Conservation (phyloP, 495 filamentous ascomycete species). For the Tuber calosporum region DNA sequence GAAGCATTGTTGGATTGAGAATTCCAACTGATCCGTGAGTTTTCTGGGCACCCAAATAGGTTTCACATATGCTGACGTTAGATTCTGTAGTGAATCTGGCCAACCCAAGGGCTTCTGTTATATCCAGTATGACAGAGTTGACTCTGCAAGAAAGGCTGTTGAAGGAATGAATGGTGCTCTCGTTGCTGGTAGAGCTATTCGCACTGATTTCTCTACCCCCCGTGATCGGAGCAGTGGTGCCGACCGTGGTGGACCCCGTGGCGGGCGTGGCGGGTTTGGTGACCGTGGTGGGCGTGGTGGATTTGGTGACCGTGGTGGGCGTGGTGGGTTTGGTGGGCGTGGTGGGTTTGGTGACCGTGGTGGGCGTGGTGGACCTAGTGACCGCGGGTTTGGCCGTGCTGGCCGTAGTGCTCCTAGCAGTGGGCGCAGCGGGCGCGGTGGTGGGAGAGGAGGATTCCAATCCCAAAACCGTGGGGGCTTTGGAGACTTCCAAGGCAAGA, state of each 20-base stretch:
- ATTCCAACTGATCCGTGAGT: constrained; percentile 77
- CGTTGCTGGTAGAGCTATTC: constrained; percentile 70
- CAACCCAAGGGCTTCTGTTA: constrained; percentile 93
- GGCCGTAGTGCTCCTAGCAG: constrained; percentile 46
- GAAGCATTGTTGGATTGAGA: constrained; percentile 66
- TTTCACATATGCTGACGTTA: constrained; percentile 43
- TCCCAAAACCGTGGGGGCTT: constrained; percentile 67
- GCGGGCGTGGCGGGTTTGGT: constrained; percentile 49
- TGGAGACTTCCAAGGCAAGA: constrained; percentile 83
- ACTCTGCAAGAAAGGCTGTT: constrained; percentile 74
- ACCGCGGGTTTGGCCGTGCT: constrained; percentile 46
- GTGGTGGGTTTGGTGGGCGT: constrained; percentile 51
- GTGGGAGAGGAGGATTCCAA: constrained; percentile 39
- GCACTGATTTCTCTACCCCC: constrained; percentile 82
- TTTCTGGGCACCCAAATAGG: background rate
- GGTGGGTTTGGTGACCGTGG: constrained; percentile 49
- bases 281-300: constrained; percentile 44
- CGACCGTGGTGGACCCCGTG: constrained; percentile 47
- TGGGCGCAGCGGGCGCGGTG: constrained; percentile 42
- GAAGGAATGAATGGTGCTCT: constrained; percentile 66
- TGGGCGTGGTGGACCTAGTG: constrained; percentile 31
- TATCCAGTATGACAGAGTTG: constrained; percentile 72
- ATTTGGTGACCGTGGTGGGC: constrained; percentile 38
- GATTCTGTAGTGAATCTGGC: constrained; percentile 59
- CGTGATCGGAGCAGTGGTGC: constrained; percentile 56